Evolutionary conservation across 2,329 filamentous ascomycete species (phyloP).

Genomic region (Hirsutella minnesotensis): DNA sequence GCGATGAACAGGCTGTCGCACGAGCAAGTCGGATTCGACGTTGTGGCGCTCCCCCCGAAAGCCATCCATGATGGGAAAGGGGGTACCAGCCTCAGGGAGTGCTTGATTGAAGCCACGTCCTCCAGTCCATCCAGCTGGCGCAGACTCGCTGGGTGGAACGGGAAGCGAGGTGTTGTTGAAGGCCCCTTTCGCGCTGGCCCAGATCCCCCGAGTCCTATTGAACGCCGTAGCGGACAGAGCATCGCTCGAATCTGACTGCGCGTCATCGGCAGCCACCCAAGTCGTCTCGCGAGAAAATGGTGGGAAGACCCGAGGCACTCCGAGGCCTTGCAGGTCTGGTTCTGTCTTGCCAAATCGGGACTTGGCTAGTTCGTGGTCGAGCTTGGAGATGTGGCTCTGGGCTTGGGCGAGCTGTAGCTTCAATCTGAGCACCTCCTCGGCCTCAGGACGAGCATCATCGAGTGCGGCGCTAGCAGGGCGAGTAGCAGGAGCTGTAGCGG

Average conservation of each 20-base stretch:
- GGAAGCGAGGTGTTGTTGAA: constrained; percentile 24
- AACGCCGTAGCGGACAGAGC: constrained; percentile 37
- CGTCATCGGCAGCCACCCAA: constrained; percentile 44
- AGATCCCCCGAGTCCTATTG: constrained; percentile 43
- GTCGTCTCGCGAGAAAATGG: constrained; percentile 25
- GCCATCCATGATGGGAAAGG: constrained; percentile 24
- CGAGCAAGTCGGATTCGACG: constrained; percentile 35
- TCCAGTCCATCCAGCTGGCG: constrained; percentile 31
- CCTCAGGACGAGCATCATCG: constrained; percentile 26
- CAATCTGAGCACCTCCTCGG: constrained; percentile 53
- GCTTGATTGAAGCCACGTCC: constrained; percentile 24
- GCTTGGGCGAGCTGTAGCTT: constrained; percentile 62
- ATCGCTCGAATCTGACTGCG: constrained; percentile 45
- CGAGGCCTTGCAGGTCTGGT: constrained; percentile 11
- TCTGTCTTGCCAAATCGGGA: constrained; percentile 49
- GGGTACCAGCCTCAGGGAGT: constrained; percentile 26
- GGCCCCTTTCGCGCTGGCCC: constrained; percentile 35
- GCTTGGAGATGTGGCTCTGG: constrained; percentile 55
- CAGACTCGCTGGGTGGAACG: constrained; percentile 22
- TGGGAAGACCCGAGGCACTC: constrained; percentile 9
- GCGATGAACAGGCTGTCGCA: constrained; percentile 29
- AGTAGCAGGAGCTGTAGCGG: constrained; percentile 34
- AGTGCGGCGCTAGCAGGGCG: constrained; percentile 39
- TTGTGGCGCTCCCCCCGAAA: constrained; percentile 34
- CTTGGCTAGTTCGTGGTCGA: constrained; percentile 60